Evolutionary conservation across 495 filamentous ascomycete genomes (phyloP), one percentile per base, ranked within the genome.

Genomic region (Xylaria flabelliformis): DNA sequence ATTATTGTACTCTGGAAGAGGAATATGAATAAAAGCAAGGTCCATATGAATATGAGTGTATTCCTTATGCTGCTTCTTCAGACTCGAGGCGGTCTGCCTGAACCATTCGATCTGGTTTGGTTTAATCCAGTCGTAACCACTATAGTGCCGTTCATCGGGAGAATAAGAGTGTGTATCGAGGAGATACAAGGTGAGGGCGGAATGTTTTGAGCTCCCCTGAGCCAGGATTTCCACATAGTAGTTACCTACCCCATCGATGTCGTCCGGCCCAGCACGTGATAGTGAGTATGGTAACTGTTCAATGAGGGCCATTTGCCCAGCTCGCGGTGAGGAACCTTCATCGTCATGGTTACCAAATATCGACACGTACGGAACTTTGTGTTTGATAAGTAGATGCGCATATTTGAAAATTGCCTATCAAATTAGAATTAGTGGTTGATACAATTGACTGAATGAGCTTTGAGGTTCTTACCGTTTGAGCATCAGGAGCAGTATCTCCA

Each of bases 321-420:
- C 82, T 29, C 97, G 91, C 29, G 89, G 87, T 68, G 97, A 85
- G 62, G 94, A 87, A 19, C 93, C 92, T 85, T 98, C 95, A 79
- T 98, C 94, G 78, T 99, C 96, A 80, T 99, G 96, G 78, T 99
- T 99, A 53, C 96, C 96, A 76, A 98, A 97, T 67, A 99, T 98
- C 61, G 91, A 90, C 48, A 94, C 95, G 75, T 95, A 99, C 0
- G 96, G 97, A 53, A 97, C 92, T 74, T 92, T 92, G 78, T 91
- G 94, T 77, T 94, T 89, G 72, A 95, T 91, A 63, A 99, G 88
- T 4, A 95, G 84, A 71, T 94, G 91, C 21, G 94, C 94, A 72
- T 94, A 93, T 81, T 99, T 99, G 85, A 97, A 97, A 62, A 99
- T 89, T 8, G 95, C 94, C 86, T 90, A 67, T 9, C 48, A 61